Base-by-base conservation (phyloP, 2,329 filamentous ascomycete species). In the Talaromyces funiculosus region DNA sequence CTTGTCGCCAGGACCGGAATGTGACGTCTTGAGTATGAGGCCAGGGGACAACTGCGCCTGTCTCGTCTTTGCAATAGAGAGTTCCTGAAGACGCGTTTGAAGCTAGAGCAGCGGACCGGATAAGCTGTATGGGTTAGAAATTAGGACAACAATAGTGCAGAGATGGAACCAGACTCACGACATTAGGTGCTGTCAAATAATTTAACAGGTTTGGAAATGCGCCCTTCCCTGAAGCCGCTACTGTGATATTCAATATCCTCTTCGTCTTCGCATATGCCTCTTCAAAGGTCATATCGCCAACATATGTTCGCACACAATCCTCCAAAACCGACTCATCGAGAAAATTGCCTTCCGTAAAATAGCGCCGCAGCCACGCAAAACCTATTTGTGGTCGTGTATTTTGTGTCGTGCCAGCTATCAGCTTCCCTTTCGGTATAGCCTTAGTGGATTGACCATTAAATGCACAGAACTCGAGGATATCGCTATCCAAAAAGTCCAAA, bases 131-230 rank as follows among this genome's bases (percentile, higher is more conserved):
- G 20, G 24, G 16, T 54, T 14, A 62, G 57, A n/a, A n/a, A n/a
- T n/a, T n/a, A n/a, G n/a, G n/a, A n/a, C 12, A 62, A 37, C 8
- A 12, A n/a, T 40, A 16, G 35, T 61, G 26, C 42, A 47, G 8
- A 8, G n/a, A 43, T 51, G 3, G 20, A 20, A 24, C 18, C 42
- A 18, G 24, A 86, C 88, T 66, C 82, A 92, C 89, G 68, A 97
- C 92, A 70, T 97, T 93, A 3, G 93, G 93, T 2, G 93, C 90
- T 1, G 92, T 97, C 55, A 97, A 81, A 71, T 97, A 94, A 73
- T 97, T 97, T 35, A 97, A 82, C 33, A 97, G 77, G 51, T 89
- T 92, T 1, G 92, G 92, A 1, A 93, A 86, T 35, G 90, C 90
- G 14, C 85, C 86, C 63, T 87, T 85, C 5, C 85, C 86, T 22